phyloP scores from a whole-genome alignment of 345 rosid species.

The Pelargonium nanum region DNA sequence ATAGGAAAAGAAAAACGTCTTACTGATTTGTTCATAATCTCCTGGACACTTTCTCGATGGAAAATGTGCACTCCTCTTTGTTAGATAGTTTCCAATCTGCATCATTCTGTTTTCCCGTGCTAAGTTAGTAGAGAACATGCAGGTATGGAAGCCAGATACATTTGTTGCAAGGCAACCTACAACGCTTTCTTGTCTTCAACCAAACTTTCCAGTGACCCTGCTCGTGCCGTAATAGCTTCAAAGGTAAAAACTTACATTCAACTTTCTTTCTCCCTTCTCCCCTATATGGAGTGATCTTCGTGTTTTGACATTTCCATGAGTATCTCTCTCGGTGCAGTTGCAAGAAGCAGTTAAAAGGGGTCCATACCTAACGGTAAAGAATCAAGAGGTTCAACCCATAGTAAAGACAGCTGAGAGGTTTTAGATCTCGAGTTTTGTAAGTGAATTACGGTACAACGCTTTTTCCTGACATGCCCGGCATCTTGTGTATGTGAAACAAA shows the following conservation, averaged over 20 bases:
- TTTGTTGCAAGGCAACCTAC: slow-evolving; percentile 66
- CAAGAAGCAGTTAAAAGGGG: slow-evolving; percentile 77
- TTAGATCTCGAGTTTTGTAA: too few species aligned
- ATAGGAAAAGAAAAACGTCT: too few species aligned
- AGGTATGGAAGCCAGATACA: slow-evolving; percentile 78
- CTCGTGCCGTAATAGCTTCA: slow-evolving; percentile 36
- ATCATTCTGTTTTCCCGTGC: background rate
- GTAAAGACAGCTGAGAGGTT: slow-evolving; percentile 76
- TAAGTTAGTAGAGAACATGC: slow-evolving; percentile 9
- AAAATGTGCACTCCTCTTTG: too few species aligned
- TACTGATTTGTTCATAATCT: too few species aligned
- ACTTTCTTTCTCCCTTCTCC: background rate
- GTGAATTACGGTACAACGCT: too few species aligned
- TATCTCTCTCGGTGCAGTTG: slow-evolving; percentile 37
- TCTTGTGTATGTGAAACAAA: background rate
- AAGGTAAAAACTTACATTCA: slow-evolving; percentile 24
- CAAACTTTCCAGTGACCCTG: slow-evolving; percentile 47
- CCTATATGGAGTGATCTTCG: background rate
- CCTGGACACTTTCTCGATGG: too few species aligned
- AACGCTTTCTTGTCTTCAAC: slow-evolving; percentile 44
- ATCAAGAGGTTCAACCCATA: slow-evolving; percentile 49
- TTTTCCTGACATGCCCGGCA: too few species aligned
- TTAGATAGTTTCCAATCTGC: too few species aligned
- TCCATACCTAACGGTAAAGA: slow-evolving; percentile 48
- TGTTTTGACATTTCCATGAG: background rate